Conservation (phyloP, 169 alveolate genomes). For the Eimeria falciformis region DNA sequence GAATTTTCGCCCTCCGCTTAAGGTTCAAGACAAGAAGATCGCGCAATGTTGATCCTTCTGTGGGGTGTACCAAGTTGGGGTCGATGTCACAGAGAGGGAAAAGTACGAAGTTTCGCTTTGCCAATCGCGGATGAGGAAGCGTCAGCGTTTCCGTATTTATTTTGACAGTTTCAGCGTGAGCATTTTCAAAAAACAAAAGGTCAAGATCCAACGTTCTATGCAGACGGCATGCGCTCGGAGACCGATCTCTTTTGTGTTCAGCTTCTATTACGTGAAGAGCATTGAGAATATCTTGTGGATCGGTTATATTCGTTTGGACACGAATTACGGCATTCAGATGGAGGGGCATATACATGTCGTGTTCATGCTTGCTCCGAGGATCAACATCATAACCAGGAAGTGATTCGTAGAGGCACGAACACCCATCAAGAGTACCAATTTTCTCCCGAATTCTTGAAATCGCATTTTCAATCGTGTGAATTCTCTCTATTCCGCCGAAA, state of each 20-base stretch:
- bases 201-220: constrained; percentile 78
- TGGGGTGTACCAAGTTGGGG: constrained; percentile 76
- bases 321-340: constrained; percentile 67
- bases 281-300: constrained; percentile 25
- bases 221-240: constrained; percentile 1
- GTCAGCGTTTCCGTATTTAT: neutral
- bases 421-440: constrained; percentile 37
- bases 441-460: neutral
- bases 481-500: constrained; percentile 29
- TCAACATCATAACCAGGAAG: constrained; percentile 37
- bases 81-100: constrained; percentile 78
- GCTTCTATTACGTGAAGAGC: constrained; percentile 64
- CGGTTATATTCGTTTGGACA: neutral
- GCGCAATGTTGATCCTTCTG: neutral
- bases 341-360: constrained; percentile 34
- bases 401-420: constrained; percentile 71
- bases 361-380: neutral
- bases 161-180: neutral
- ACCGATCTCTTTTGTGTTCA: constrained; percentile 33
- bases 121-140: constrained; percentile 79
- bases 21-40: neutral
- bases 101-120: constrained; percentile 74
- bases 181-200: constrained; percentile 60
- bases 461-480: constrained; percentile 61
- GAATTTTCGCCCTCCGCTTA: constrained; percentile 6